Percentiles rank a stretch among this genome's conserved stretches.
Evolutionary conservation across 805 yeast species (phyloP).

Genomic region (Metschnikowia aberdeeniae): DNA sequence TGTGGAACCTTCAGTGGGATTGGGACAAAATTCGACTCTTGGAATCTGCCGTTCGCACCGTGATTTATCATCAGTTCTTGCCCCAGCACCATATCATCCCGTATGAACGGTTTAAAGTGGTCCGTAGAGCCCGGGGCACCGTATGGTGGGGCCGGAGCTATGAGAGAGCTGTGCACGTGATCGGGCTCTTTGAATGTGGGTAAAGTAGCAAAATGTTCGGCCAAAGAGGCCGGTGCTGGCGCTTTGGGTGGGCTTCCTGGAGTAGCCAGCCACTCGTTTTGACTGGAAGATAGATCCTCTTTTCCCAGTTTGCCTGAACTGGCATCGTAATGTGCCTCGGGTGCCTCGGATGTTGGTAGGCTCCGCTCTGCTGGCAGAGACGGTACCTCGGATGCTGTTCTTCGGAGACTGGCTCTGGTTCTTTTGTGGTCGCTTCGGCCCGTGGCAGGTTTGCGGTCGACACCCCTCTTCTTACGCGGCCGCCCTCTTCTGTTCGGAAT

Average conservation of each 20-base stretch:
- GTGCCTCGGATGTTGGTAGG: background rate
- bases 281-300: background rate
- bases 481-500: constrained; percentile 16
- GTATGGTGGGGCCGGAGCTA: no score
- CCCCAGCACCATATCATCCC: no score
- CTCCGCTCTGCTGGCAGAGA: constrained; percentile 5
- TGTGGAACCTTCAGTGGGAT: background rate
- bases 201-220: background rate
- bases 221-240: background rate
- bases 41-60: no score
- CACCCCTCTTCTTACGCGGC: constrained; percentile 14
- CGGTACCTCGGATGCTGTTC: constrained; percentile 4
- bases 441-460: constrained; percentile 11
- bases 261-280: constrained; percentile 1
- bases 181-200: background rate
- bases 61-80: no score
- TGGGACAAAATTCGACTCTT: background rate
- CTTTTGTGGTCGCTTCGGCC: constrained; percentile 10
- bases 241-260: background rate
- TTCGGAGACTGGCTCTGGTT: constrained; percentile 7
- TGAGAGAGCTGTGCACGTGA: no score
- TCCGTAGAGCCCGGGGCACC: no score
- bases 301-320: background rate
- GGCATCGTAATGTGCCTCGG: background rate
- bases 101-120: no score